Evolutionary conservation across 2,329 filamentous ascomycete genomes (phyloP).

Genomic region (Neocatenulostroma microsporum): DNA sequence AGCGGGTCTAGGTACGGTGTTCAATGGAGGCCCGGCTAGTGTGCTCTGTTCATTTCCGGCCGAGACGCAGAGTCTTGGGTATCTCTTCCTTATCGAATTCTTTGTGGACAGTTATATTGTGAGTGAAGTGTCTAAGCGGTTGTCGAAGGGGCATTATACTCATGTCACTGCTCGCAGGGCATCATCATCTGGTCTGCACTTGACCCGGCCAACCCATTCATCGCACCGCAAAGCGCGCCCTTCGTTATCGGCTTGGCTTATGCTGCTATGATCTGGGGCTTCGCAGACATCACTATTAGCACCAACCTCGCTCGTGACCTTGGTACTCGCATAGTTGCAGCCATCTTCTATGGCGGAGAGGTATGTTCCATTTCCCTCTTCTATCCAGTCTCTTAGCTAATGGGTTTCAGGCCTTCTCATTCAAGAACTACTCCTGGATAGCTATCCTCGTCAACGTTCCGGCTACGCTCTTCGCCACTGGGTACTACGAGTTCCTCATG

Average conservation of each 20-base stretch:
- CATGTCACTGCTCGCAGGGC: slow-evolving; percentile 29
- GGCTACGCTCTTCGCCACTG: slow-evolving; percentile 49
- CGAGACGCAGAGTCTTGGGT: slow-evolving; percentile 45
- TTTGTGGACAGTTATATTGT: slow-evolving; percentile 51
- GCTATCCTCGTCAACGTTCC: slow-evolving; percentile 50
- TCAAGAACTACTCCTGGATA: slow-evolving; percentile 45
- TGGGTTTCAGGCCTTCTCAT: slow-evolving; percentile 34
- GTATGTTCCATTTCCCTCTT: neutral
- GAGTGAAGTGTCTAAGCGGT: slow-evolving; percentile 13
- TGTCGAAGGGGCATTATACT: too few species aligned
- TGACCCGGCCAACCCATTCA: slow-evolving; percentile 53
- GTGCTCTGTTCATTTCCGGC: slow-evolving; percentile 50
- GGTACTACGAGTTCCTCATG: slow-evolving; percentile 49
- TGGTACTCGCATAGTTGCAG: slow-evolving; percentile 52
- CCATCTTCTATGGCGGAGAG: slow-evolving; percentile 49
- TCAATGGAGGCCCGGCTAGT: slow-evolving; percentile 45
- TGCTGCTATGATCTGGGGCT: slow-evolving; percentile 30
- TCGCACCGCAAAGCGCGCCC: slow-evolving; percentile 41
- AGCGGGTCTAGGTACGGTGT: slow-evolving; percentile 33
- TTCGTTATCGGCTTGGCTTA: slow-evolving; percentile 46
- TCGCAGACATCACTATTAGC: slow-evolving; percentile 47
- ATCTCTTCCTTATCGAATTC: slow-evolving; percentile 52
- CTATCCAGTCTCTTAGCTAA: neutral
- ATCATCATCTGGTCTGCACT: slow-evolving; percentile 52
- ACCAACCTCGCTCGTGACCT: slow-evolving; percentile 54